Percentiles rank a stretch among this genome's conserved stretches.
phyloP scores from a whole-genome alignment of 768 basidiomycete species.

The Rhizopogon vulgaris region DNA sequence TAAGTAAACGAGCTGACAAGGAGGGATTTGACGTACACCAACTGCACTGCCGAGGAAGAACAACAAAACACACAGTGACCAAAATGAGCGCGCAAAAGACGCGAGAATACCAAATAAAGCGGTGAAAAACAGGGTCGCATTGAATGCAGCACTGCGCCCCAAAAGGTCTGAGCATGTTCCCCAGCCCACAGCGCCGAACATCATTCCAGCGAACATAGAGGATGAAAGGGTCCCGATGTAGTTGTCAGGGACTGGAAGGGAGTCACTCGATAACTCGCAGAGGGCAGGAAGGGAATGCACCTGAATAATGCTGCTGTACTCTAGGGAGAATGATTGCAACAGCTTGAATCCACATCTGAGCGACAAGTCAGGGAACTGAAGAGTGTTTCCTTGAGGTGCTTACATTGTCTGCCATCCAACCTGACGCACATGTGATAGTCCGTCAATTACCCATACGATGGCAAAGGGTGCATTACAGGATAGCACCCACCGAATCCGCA shows the following conservation, averaged over 20 bases:
- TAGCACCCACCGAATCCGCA: conserved; percentile 78
- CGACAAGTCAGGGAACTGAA: conserved; percentile 19
- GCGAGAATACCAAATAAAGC: conserved; percentile 81
- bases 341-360: conserved; percentile 91
- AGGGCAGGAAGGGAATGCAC: conserved; percentile 32
- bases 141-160: conserved; percentile 88
- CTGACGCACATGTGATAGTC: conserved; percentile 30
- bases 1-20: not conserved
- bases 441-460: not conserved
- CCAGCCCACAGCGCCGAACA: conserved; percentile 90
- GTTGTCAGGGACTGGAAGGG: conserved; percentile 55
- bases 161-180: conserved; percentile 89
- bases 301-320: conserved; percentile 82
- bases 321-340: conserved; percentile 93
- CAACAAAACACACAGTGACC: conserved; percentile 62
- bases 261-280: conserved; percentile 12
- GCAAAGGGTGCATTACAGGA: not conserved
- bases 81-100: conserved; percentile 67
- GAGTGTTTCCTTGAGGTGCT: conserved; percentile 13
- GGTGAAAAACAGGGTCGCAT: conserved; percentile 86
- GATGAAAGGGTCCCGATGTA: conserved; percentile 81
- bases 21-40: conserved; percentile 52
- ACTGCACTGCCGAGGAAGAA: conserved; percentile 92
- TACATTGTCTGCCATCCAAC: conserved; percentile 94
- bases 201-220: conserved; percentile 95